Percentiles rank a stretch among this genome's conserved stretches.
Conservation (phyloP, 169 alveolate species). For the Plasmodium sp. region DNA sequence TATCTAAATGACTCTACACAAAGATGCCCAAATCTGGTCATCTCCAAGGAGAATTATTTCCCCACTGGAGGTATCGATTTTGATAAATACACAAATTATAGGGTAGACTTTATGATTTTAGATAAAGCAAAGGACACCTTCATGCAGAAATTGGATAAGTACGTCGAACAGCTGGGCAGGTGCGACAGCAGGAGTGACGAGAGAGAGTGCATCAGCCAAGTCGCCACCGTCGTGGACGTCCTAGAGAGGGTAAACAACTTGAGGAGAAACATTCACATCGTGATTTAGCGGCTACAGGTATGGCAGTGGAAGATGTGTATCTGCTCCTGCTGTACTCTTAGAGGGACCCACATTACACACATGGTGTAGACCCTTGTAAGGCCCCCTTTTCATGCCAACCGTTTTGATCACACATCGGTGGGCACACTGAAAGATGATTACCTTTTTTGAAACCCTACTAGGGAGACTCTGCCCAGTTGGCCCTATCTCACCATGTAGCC, state of each 20-base stretch:
- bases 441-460: not conserved
- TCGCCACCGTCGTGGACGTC: not conserved
- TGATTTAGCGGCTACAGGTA: not conserved
- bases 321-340: not conserved
- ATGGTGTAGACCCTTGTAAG: not conserved
- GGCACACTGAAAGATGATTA: not conserved
- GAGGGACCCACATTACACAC: not conserved
- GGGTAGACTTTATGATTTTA: constrained; percentile 25
- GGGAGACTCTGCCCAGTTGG: not conserved
- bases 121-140: constrained; percentile 29
- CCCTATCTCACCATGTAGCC: not conserved
- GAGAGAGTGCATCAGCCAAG: constrained; percentile 6
- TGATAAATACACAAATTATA: constrained; percentile 18
- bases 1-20: not conserved
- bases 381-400: not conserved
- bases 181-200: constrained; percentile 24
- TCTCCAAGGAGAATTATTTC: constrained; percentile 1
- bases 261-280: constrained; percentile 1
- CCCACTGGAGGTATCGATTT: not conserved
- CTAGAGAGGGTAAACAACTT: constrained; percentile 41
- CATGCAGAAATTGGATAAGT: constrained; percentile 30
- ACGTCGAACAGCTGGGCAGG: not conserved
- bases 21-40: not conserved
- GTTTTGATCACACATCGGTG: not conserved
- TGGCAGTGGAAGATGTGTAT: not conserved